A percentile compares a stretch with the other conserved stretches of the same genome.
Conservation (phyloP, 495 filamentous ascomycete genomes). For the Penicillium daleae region DNA sequence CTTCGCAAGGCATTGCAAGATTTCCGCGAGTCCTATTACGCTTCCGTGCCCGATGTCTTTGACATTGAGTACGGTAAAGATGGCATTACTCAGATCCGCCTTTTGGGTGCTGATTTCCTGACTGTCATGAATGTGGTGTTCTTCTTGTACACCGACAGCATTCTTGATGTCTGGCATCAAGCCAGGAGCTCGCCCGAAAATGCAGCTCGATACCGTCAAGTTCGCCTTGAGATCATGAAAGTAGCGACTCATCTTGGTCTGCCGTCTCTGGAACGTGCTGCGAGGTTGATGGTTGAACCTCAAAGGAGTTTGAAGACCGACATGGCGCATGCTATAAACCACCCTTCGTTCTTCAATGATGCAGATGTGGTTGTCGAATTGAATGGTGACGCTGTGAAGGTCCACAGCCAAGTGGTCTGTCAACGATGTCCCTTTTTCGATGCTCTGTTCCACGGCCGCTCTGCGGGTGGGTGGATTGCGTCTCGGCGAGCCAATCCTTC, state of each 20-base stretch:
- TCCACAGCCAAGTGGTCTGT: constrained; percentile 78
- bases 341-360: constrained; percentile 70
- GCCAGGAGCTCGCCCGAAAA: constrained; percentile 63
- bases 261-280: constrained; percentile 69
- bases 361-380: constrained; percentile 79
- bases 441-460: constrained; percentile 83
- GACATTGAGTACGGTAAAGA: constrained; percentile 56
- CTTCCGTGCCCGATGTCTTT: constrained; percentile 60
- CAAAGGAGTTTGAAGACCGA: constrained; percentile 66
- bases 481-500: constrained; percentile 59
- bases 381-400: constrained; percentile 62
- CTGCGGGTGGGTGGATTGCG: constrained; percentile 80
- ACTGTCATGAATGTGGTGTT: constrained; percentile 76
- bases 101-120: constrained; percentile 72
- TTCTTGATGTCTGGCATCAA: constrained; percentile 84
- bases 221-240: constrained; percentile 83
- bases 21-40: constrained; percentile 49
- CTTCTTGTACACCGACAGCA: constrained; percentile 78
- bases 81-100: constrained; percentile 55
- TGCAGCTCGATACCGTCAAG: constrained; percentile 71
- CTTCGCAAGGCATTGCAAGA: constrained; percentile 64
- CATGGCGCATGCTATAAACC: constrained; percentile 65
- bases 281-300: constrained; percentile 70
- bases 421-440: constrained; percentile 91
- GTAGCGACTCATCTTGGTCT: constrained; percentile 69